phyloP scores from a whole-genome alignment of 495 filamentous ascomycete genomes.

The Xylaria castorea region DNA sequence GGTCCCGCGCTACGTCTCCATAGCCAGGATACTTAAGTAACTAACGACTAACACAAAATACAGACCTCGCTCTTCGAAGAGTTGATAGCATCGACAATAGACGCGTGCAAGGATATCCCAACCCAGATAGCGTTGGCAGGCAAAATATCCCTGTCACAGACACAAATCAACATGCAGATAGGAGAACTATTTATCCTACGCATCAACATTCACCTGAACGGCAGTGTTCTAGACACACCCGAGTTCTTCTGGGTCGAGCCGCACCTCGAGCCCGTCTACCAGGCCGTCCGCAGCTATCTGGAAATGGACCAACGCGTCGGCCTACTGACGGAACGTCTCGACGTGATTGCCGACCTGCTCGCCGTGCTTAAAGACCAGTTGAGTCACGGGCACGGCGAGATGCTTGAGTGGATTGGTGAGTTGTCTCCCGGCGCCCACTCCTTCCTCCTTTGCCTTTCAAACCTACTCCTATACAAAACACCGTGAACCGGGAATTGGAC shows the following conservation, averaged over 20 bases:
- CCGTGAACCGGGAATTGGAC: background rate
- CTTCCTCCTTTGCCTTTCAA: background rate
- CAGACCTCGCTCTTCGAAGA: constrained; percentile 98
- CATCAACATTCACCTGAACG: constrained; percentile 98
- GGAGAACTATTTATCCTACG: constrained; percentile 96
- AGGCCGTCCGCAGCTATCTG: constrained; percentile 90
- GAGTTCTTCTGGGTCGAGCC: constrained; percentile 99
- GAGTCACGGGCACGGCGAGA: constrained; percentile 94
- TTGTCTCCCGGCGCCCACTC: constrained; percentile 21
- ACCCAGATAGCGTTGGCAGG: constrained; percentile 89
- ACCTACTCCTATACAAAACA: background rate
- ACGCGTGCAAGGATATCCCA: constrained; percentile 86
- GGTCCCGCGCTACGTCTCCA: background rate
- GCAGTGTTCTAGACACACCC: constrained; percentile 93
- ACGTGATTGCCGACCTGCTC: constrained; percentile 92
- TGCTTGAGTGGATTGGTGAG: constrained; percentile 93
- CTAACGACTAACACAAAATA: background rate
- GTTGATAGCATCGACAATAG: constrained; percentile 90
- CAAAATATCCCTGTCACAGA: constrained; percentile 80
- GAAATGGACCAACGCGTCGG: constrained; percentile 98
- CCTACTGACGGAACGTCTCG: constrained; percentile 84
- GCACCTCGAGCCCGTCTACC: constrained; percentile 92
- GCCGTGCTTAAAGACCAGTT: constrained; percentile 96
- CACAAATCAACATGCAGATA: constrained; percentile 97
- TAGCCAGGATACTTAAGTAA: background rate